Evolutionary conservation across 2,329 filamentous ascomycete genomes (phyloP), one percentile per base, ranked within the genome.

Genomic region (Fusarium sp.): DNA sequence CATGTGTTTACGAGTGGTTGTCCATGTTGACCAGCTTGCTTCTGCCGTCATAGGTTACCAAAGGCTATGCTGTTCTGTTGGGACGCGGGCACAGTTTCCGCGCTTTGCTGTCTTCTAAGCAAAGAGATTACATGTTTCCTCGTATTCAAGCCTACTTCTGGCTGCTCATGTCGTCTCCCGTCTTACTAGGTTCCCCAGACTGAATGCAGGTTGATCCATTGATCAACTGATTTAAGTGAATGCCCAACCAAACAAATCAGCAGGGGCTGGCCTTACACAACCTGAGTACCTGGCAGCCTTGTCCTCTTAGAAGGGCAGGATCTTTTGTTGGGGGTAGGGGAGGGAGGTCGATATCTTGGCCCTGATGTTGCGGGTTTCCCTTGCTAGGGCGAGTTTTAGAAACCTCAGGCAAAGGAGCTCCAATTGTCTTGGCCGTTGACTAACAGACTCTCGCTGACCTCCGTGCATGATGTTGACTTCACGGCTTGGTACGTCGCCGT

Each of bases 391-490:
- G 57, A 70, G 58, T 50, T 65, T 38, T 50, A 26, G 36, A 67
- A 73, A 68, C 66, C 57, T 72, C 73, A 68, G 57, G 51, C 42
- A 47, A 55, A 62, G 41, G 41, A 71, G 45, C 54, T 57, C 59
- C 47, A 52, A 45, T 57, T 61, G 59, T 62, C 57, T 62, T 59
- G 59, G 62, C 51, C 30, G 42, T 65, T 44, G 51, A 18, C 69
- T 44, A 45, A 53, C 31, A 57, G 47, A 55, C 56, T 51, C 46
- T 69, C 54, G 69, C 60, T 56, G 63, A 71, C 54, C 62, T 69
- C 60, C 65, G 57, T 71, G 70, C 72, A 72, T 72, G 67, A 65
- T 72, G 56, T 65, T 72, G 72, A 68, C 72, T 72, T 72, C 67
- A 65, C 70, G 54, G 37, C 52, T 49, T 51, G 53, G 42, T 37